Percentiles rank a stretch among this genome's conserved stretches.
These are phyloP conservation scores for Cladophialophora exuberans DNA, from an alignment of 2,329 filamentous ascomycete species.

Conservation along the genomic window DNA sequence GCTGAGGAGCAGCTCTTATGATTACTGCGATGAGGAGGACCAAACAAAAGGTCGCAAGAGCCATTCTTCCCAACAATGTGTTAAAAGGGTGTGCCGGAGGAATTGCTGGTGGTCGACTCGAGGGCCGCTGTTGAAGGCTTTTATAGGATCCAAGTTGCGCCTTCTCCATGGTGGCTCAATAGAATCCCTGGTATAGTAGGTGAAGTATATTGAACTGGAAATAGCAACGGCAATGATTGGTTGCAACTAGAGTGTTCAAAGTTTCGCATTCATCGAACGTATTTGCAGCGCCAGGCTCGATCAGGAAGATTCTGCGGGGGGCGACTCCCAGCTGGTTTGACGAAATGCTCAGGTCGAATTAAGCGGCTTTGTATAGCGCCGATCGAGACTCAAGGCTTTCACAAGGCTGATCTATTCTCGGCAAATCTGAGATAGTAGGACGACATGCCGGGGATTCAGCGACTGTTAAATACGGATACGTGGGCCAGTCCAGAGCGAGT, in stretches of 20 bases:
- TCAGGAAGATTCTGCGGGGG: conserved; percentile 9
- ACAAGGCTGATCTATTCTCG: conserved; percentile 8
- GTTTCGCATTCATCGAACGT: background rate
- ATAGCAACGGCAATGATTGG: background rate
- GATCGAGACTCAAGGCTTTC: conserved; percentile 3
- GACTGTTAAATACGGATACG: too few species aligned
- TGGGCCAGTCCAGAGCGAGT: too few species aligned
- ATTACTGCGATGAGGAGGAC: conserved; percentile 2
- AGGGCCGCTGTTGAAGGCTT: too few species aligned
- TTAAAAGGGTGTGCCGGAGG: too few species aligned
- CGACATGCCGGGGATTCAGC: too few species aligned
- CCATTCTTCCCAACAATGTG: conserved; percentile 3
- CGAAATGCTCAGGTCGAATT: background rate
- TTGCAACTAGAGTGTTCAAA: too few species aligned
- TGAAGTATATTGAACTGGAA: background rate
- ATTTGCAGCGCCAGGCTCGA: background rate
- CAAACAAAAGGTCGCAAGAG: background rate
- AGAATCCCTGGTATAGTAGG: background rate
- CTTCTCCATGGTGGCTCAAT: background rate
- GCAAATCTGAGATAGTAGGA: background rate
- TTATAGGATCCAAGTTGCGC: background rate
- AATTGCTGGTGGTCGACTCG: too few species aligned
- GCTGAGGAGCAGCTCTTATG: conserved; percentile 9
- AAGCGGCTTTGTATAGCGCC: background rate
- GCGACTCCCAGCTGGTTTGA: background rate